A percentile compares a stretch with the other conserved stretches of the same genome.
phyloP scores from a whole-genome alignment of 352 stramenopile species.

The Globisporangium acanthophoron region DNA sequence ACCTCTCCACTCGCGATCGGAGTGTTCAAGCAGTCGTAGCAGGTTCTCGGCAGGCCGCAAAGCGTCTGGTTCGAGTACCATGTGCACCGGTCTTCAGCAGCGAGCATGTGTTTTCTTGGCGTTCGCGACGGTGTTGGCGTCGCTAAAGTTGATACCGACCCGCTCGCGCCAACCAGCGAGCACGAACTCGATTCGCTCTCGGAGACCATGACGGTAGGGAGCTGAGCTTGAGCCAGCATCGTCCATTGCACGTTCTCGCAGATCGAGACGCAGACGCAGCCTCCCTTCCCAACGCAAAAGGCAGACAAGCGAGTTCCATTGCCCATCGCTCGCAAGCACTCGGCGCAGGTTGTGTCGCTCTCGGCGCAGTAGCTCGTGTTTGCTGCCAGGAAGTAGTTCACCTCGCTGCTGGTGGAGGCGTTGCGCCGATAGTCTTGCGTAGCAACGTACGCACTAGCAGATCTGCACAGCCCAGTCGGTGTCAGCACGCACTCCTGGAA shows the following conservation, averaged over 20 bases:
- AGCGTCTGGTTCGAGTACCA: slow-evolving; percentile 25
- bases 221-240: slow-evolving; percentile 6
- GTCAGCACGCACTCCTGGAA: slow-evolving; percentile 20
- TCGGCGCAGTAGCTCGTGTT: slow-evolving; percentile 20
- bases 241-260: slow-evolving; percentile 32
- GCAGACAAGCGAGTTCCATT: slow-evolving; percentile 7
- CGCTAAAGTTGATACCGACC: background rate
- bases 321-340: slow-evolving; percentile 6
- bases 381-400: slow-evolving; percentile 15
- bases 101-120: slow-evolving; percentile 17
- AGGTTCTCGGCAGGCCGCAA: slow-evolving; percentile 25
- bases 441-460: slow-evolving; percentile 13
- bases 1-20: slow-evolving; percentile 17
- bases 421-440: slow-evolving; percentile 19
- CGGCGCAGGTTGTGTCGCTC: slow-evolving; percentile 13
- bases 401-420: slow-evolving; percentile 1
- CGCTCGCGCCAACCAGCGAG: too few species aligned
- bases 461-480: slow-evolving; percentile 19
- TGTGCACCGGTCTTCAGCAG: slow-evolving; percentile 28
- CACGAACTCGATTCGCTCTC: slow-evolving; percentile 13
- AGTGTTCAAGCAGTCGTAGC: slow-evolving; percentile 35
- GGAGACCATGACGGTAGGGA: slow-evolving; percentile 12
- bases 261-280: slow-evolving; percentile 31
- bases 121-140: slow-evolving; percentile 1
- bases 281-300: slow-evolving; percentile 17